Base-by-base conservation (phyloP, 2,329 filamentous ascomycete genomes). In the Neonectria punicea region DNA sequence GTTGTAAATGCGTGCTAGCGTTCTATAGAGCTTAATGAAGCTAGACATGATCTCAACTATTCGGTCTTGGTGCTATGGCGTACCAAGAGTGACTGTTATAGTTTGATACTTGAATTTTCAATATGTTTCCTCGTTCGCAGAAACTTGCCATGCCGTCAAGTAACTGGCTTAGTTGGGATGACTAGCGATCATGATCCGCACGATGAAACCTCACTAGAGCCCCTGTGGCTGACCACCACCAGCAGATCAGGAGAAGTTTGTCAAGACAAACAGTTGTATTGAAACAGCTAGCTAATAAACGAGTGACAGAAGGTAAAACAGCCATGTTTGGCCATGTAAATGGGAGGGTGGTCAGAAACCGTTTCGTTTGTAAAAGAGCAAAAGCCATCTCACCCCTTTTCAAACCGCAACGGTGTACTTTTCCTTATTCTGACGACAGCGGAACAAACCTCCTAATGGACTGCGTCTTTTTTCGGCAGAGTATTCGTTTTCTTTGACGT, bases 21-120 rank as follows among this genome's bases (percentile, higher is more conserved):
- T 67, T 66, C 69, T 49, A 67, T 72, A 74, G 67, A 53, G 56
- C 54, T 30, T 41, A 41, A 55, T 54, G 54, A 67, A 63, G 65
- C 66, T 65, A 49, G 53, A 50, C 9, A 43, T 20, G 53, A 51
- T 58, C 58, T 53, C 46, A 62, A 51, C 61, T 59, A 36, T 61
- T 63, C 34, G 39, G 11, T 25, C 25, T 25, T 25, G 5, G 25
- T 25, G 25, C 25, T 25, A 6, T 6, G 6, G 5, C 25, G 25
- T 25, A 25, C 25, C 6, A 25, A 25, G 25, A 51, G n/a, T 57
- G 54, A 46, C 44, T 46, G 25, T 30, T 30, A 14, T n/a, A 2
- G 28, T 34, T 34, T 34, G n/a, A 14, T 32, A 5, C 22, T 11
- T 51, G n/a, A 8, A 50, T 11, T 51, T 34, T 34, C 32, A 34